These are phyloP conservation scores for Mycena floridula DNA, from an alignment of 768 basidiomycete species.

Conservation along the genomic window DNA sequence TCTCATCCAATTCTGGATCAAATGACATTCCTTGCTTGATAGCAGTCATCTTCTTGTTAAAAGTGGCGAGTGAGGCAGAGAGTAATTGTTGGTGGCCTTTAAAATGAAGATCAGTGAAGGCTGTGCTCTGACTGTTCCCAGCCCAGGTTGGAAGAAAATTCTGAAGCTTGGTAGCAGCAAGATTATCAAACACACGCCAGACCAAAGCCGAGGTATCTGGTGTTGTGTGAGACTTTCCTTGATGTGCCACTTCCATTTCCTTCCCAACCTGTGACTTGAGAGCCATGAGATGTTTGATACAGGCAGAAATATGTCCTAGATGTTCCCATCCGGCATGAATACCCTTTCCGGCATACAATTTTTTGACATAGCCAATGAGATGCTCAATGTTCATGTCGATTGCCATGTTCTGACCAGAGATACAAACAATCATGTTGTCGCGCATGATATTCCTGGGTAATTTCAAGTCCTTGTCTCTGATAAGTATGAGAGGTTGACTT, in stretches of 20 bases:
- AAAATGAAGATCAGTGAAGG: neutral
- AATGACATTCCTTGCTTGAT: neutral
- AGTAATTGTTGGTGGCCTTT: neutral
- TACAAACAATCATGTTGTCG: constrained; percentile 28
- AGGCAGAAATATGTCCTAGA: constrained; percentile 24
- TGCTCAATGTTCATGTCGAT: constrained; percentile 34
- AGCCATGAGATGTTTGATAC: constrained; percentile 17
- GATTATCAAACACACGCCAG: constrained; percentile 12
- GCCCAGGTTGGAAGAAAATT: neutral
- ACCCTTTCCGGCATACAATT: constrained; percentile 21
- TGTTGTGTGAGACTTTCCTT: constrained; percentile 17
- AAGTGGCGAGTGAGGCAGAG: neutral
- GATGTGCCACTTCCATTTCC: constrained; percentile 17
- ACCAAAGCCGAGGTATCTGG: constrained; percentile 14
- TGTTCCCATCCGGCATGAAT: constrained; percentile 25
- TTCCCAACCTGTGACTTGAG: constrained; percentile 22
- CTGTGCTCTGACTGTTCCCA: constrained; percentile 3
- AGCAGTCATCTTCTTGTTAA: neutral
- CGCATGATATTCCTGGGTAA: constrained; percentile 26
- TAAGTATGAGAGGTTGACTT: constrained; percentile 5
- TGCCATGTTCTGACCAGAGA: constrained; percentile 25
- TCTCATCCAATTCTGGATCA: neutral
- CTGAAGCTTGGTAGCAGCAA: constrained; percentile 11
- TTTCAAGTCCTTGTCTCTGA: neutral
- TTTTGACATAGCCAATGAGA: constrained; percentile 17